phyloP scores from a whole-genome alignment of 176 grass and related monocot species.

The Oryza officinalis region DNA sequence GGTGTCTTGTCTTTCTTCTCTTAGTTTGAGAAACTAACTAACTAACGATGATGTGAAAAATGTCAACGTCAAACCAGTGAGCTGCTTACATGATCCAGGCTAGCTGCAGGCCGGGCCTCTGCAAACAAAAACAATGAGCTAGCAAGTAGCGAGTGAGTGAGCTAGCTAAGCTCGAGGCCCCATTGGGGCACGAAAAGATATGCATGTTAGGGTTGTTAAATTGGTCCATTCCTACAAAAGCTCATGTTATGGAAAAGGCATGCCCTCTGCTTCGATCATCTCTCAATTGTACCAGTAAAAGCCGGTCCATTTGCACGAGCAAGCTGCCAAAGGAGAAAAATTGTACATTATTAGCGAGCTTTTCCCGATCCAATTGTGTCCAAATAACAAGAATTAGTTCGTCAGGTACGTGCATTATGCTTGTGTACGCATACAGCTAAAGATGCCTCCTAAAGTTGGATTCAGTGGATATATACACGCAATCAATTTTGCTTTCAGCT shows the following conservation, averaged over 20 bases:
- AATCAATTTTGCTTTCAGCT: conserved; percentile 41
- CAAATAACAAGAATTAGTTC: not conserved
- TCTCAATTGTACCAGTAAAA: conserved; percentile 36
- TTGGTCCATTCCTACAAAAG: conserved; percentile 46
- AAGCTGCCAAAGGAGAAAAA: conserved; percentile 4
- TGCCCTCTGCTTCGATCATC: conserved; percentile 42
- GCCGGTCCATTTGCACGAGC: not conserved
- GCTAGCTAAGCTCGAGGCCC: not conserved
- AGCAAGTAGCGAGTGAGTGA: not conserved
- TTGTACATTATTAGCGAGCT: not conserved
- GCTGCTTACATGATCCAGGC: not conserved
- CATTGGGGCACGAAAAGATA: conserved; percentile 32
- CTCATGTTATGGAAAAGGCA: conserved; percentile 26
- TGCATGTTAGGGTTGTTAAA: conserved; percentile 31
- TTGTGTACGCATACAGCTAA: conserved; percentile 45
- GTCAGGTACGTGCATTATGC: conserved; percentile 21
- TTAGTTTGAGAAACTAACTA: not conserved
- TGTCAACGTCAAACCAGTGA: conserved; percentile 9
- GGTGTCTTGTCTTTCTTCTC: not conserved
- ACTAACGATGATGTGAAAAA: not conserved
- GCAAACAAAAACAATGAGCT: conserved; percentile 20
- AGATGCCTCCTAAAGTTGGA: conserved; percentile 25
- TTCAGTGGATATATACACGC: conserved; percentile 47
- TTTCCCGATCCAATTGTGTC: conserved; percentile 20
- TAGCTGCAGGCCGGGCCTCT: conserved; percentile 9